A percentile compares a stretch with the other conserved stretches of the same genome.
These are phyloP conservation scores for Tuber brumale DNA, from an alignment of 495 filamentous ascomycete species.

Conservation along the genomic window DNA sequence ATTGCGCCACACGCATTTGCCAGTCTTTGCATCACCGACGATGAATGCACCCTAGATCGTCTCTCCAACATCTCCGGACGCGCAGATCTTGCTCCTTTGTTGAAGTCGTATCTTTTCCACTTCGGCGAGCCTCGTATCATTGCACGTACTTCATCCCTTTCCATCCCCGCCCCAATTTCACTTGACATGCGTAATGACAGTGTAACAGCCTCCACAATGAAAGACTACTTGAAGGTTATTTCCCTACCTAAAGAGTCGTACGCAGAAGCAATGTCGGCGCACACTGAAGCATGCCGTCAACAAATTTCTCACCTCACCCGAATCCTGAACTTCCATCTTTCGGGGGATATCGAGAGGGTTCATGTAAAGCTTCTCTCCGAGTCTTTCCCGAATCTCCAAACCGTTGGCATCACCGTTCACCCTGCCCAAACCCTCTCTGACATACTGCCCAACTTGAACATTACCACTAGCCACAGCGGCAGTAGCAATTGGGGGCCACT, in stretches of 20 bases:
- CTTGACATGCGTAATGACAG: neutral
- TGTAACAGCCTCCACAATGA: neutral
- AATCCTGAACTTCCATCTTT: neutral
- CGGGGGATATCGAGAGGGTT: neutral
- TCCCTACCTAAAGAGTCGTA: neutral
- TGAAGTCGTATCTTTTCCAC: neutral
- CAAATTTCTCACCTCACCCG: neutral
- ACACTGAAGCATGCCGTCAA: neutral
- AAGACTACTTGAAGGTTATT: neutral
- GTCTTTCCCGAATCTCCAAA: slow-evolving; percentile 1
- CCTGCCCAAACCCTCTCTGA: neutral
- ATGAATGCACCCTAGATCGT: slow-evolving; percentile 2
- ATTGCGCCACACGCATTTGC: neutral
- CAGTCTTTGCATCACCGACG: neutral
- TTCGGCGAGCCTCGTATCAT: neutral
- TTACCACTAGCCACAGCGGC: neutral
- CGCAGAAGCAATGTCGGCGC: neutral
- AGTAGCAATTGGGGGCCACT: slow-evolving; percentile 2
- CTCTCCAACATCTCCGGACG: neutral
- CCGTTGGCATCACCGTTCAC: neutral
- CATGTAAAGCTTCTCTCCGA: neutral
- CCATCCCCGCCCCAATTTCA: neutral
- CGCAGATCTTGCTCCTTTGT: neutral
- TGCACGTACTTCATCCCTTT: neutral
- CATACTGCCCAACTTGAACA: neutral